phyloP scores from a whole-genome alignment of 495 filamentous ascomycete species.

The Monascus purpureus region DNA sequence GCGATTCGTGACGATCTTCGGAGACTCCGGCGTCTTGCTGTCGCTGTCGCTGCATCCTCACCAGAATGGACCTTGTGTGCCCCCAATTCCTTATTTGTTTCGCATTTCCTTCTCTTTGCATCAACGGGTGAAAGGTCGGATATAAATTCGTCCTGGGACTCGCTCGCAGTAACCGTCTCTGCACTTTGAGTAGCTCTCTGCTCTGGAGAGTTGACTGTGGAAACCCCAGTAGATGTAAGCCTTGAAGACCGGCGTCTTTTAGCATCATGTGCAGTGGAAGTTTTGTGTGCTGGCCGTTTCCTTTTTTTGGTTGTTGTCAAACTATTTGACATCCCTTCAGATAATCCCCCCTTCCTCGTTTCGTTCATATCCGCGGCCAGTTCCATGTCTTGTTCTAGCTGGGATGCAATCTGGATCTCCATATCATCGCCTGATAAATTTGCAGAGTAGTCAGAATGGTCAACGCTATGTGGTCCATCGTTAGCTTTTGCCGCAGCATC shows the following conservation, averaged over 20 bases:
- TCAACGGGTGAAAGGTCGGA: no score
- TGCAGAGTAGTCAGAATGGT: conserved; percentile 4
- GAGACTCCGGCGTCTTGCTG: no score
- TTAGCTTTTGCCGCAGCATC: background rate
- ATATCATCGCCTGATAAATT: conserved; percentile 27
- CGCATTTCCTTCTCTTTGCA: background rate
- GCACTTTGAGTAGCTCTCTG: conserved; percentile 2
- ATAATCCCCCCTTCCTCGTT: conserved; percentile 2
- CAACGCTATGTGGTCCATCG: background rate
- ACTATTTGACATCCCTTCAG: background rate
- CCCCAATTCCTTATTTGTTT: background rate
- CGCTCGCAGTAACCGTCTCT: no score
- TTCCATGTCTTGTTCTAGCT: conserved; percentile 30
- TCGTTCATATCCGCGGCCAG: conserved; percentile 17
- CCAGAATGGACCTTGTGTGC: no score
- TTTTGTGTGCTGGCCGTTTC: conserved; percentile 18
- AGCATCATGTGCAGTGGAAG: conserved; percentile 4
- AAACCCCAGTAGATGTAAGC: conserved; percentile 8
- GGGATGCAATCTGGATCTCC: conserved; percentile 30
- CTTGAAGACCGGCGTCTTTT: conserved; percentile 21
- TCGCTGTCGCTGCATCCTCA: no score
- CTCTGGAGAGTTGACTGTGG: conserved; percentile 5
- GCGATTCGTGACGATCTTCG: no score
- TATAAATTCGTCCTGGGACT: no score
- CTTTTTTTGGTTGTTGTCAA: conserved; percentile 20